Evolutionary conservation across 2,329 filamentous ascomycete genomes (phyloP).

Genomic region (Clonostachys sp.): DNA sequence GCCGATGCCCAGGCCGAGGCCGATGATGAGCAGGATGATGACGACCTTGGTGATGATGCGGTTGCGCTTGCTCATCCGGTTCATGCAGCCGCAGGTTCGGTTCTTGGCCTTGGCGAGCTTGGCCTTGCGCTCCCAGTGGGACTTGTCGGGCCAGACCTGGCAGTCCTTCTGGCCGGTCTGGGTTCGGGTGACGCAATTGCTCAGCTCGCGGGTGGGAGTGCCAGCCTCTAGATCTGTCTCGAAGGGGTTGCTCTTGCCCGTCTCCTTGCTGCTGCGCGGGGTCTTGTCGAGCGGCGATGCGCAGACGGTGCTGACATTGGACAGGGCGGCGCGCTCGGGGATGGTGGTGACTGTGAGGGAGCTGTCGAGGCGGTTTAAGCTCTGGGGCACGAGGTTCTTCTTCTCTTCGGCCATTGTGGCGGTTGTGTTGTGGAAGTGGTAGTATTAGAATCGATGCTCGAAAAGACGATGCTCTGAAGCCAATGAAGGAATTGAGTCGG

Average conservation of each 20-base stretch:
- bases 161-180: slow-evolving; percentile 36
- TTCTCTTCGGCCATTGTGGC: not conserved
- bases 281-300: slow-evolving; percentile 12
- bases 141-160: slow-evolving; percentile 55
- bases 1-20: slow-evolving; percentile 50
- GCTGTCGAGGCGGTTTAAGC: not conserved
- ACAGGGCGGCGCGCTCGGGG: slow-evolving; percentile 21
- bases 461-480: too few species aligned
- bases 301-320: slow-evolving; percentile 12
- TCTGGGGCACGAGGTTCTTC: not conserved
- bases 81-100: slow-evolving; percentile 47
- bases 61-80: slow-evolving; percentile 47
- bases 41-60: slow-evolving; percentile 50
- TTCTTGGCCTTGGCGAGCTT: slow-evolving; percentile 46
- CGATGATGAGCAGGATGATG: slow-evolving; percentile 46
- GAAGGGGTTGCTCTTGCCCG: slow-evolving; percentile 48
- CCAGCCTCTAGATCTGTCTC: slow-evolving; percentile 53
- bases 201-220: slow-evolving; percentile 21
- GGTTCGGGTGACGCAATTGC: not conserved
- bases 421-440: not conserved
- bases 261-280: slow-evolving; percentile 27
- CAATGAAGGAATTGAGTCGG: too few species aligned
- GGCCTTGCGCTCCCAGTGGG: slow-evolving; percentile 56
- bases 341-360: slow-evolving; percentile 5
- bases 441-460: not conserved